Conservation (phyloP, 164 flowering plant genomes). For the Chimonanthus salicifolius region DNA sequence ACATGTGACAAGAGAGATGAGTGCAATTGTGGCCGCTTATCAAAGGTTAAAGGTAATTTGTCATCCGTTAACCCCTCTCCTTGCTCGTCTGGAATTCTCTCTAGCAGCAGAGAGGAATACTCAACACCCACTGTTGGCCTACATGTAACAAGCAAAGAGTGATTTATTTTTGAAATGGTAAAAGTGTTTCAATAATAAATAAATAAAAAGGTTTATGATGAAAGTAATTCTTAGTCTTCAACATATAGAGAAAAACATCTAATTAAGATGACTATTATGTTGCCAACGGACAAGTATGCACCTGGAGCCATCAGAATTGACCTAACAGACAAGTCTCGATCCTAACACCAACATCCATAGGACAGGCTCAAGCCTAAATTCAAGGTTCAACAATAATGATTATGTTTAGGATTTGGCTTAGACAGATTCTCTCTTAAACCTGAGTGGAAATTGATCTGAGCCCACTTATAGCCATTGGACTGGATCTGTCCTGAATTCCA, state of each 20-base stretch:
- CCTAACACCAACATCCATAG: neutral
- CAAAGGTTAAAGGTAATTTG: constrained; percentile 15
- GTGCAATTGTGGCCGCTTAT: constrained; percentile 13
- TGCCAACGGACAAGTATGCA: neutral
- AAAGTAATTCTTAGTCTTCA: neutral
- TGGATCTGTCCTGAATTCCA: neutral
- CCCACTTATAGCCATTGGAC: neutral
- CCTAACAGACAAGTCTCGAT: neutral
- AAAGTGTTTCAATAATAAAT: too few species aligned
- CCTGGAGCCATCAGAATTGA: neutral
- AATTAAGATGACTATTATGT: neutral
- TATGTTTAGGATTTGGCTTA: neutral
- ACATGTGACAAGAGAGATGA: constrained; percentile 4
- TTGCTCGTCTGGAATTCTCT: constrained; percentile 8
- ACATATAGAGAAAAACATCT: neutral
- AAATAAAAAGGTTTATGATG: neutral
- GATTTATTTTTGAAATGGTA: too few species aligned
- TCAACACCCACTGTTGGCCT: constrained; percentile 26
- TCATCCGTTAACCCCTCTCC: constrained; percentile 10
- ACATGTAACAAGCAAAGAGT: neutral
- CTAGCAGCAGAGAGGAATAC: constrained; percentile 9
- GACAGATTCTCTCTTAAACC: neutral
- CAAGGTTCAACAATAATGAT: neutral
- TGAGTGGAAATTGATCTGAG: neutral
- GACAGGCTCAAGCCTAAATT: neutral